Evolutionary conservation across 306 rosid species (phyloP), one percentile per base, ranked within the genome.

Genomic region (Quercus rubra): DNA sequence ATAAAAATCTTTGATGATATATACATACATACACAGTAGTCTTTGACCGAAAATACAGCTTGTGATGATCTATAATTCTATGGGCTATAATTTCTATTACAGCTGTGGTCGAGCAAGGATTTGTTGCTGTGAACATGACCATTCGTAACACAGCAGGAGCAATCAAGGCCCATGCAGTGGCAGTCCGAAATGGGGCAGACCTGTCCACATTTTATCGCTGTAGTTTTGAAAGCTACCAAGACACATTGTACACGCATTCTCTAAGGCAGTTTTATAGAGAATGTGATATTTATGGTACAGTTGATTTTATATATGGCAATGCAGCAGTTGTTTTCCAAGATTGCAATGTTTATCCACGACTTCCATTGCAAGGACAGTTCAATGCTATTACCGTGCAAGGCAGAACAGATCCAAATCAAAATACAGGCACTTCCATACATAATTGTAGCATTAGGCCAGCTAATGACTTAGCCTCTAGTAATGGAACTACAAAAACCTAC

Each of bases 281-380:
- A 72, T 90, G 90, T 64, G 73, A 86, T 82, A 84, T 90, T 23
- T 86, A 86, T 18, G 90, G 94, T 21, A 90, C 92, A 2, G 83
- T 88, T 14, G 94, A 90, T 51, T 88, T 88, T 77, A 88, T 88
- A 72, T 90, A 88, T 20, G 94, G 94, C 41, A 88, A 90, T 3
- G 90, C 88, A 7, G 91, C 90, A 10, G 87, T 85, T 15, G 77
- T 86, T 3, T 72, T 90, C 63, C 89, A 90, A 51, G 77, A 84
- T 19, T 88, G 89, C 58, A 81, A 82, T 79, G 77, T 90, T 4
- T 82, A 49, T 71, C 79, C 90, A 14, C 70, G 79, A 72, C 83
- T 83, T 15, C 88, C 92, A 0, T 77, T 86, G 80, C 79, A 72
- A 20, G 75, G 70, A 49, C 94, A 90, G 49, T 88, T 86, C 84